Base-by-base conservation (phyloP, 768 basidiomycete genomes). In the Lactarius sp. region DNA sequence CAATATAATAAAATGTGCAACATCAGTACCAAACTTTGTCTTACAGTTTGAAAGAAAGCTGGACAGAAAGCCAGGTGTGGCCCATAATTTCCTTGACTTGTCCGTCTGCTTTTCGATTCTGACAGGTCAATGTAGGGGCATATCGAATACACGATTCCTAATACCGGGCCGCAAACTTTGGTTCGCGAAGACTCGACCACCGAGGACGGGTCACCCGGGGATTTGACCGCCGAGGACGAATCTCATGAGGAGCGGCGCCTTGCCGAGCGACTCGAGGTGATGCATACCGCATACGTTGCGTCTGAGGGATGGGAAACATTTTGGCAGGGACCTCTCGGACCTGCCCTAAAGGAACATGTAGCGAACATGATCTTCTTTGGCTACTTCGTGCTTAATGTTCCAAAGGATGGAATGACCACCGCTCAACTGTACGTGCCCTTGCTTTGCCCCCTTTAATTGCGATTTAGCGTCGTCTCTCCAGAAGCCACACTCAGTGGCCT, bases 131-230 rank as follows among this genome's bases (percentile, higher is more conserved):
- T 49, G 46, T 16, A 50, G 44, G n/a, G n/a, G 1, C n/a, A 5
- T 16, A 2, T 0, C 8, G 0, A 0, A 1, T 20, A 2, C 6
- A 1, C 7, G 3, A 44, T 4, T 3, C 1, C 9, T 1, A 5
- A 33, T 44, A 18, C 13, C 18, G 3, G 37, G 16, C 16, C 6
- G 27, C 27, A 56, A 44, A 42, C 22, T 44, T 56, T 13, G 55
- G 27, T 22, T 44, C 10, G 18, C 42, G 42, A 44, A 1, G 42
- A 44, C 14, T 44, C 7, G 14, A 5, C 18, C 16, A 16, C 42
- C 42, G 6, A 18, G 42, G 42, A 37, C 22, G 22, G 22, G 22
- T 27, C 22, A 27, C 42, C 42, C 3, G 16, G 18, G 16, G 42
- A 44, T 5, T 18, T 18, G 42, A 3, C 5, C 42, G 5, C 42